Conservation (phyloP, 257 asterid species). For the Solanum chmielewskii region DNA sequence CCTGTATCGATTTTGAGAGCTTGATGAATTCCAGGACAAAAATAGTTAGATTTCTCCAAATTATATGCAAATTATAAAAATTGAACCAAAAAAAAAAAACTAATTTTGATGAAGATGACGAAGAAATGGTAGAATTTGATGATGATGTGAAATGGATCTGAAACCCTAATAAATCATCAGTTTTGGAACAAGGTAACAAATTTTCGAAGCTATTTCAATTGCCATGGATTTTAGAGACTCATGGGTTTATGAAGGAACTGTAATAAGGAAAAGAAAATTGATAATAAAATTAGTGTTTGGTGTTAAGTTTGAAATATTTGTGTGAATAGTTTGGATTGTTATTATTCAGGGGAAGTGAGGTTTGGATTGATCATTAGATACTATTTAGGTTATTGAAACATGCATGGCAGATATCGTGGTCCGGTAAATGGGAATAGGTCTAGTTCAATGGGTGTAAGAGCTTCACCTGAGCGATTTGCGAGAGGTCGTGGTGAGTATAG, state of each 20-base stretch:
- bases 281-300: neutral
- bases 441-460: conserved; percentile 41
- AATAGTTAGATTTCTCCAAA: neutral
- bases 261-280: neutral
- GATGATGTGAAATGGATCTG: neutral
- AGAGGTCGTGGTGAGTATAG: conserved; percentile 60
- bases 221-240: neutral
- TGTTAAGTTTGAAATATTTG: neutral
- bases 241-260: neutral
- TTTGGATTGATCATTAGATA: neutral
- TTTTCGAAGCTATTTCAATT: neutral
- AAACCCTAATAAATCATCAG: neutral
- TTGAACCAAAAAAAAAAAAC: neutral
- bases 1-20: neutral
- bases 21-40: neutral
- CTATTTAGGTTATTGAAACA: conserved; percentile 4
- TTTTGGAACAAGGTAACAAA: neutral
- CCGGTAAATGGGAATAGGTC: conserved; percentile 70
- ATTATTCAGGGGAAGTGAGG: neutral
- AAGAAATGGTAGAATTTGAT: neutral
- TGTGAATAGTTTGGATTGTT: neutral
- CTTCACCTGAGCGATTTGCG: conserved; percentile 54
- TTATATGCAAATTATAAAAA: neutral
- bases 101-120: neutral
- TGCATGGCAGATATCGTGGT: conserved; percentile 69